A percentile compares a stretch with the other conserved stretches of the same genome.
These are phyloP conservation scores for Debaryomycetaceae sp. DNA, from an alignment of 1,139 yeast genomes.

Conservation along the genomic window DNA sequence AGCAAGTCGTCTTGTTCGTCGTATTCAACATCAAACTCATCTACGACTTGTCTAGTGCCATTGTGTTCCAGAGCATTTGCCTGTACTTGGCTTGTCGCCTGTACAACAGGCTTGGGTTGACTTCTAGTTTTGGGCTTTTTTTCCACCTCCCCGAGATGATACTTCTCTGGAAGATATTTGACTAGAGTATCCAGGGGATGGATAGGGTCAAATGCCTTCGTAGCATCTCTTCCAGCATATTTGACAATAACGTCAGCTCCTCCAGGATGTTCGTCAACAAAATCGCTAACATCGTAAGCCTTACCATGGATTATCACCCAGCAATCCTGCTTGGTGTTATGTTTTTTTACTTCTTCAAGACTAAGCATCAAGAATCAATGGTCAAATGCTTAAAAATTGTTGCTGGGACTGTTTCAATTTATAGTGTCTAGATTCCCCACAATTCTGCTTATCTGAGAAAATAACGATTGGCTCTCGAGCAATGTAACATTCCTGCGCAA, in stretches of 20 bases:
- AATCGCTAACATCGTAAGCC: slow-evolving; percentile 49
- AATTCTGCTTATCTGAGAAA: background rate
- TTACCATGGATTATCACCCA: slow-evolving; percentile 55
- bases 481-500: background rate
- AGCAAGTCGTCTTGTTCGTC: slow-evolving; percentile 35
- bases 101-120: slow-evolving; percentile 1
- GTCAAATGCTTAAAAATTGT: background rate
- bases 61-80: background rate
- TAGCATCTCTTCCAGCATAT: slow-evolving; percentile 59
- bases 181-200: slow-evolving; percentile 79
- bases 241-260: slow-evolving; percentile 50
- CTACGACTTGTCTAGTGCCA: slow-evolving; percentile 21
- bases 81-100: background rate
- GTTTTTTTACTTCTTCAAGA: slow-evolving; percentile 33
- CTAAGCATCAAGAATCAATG: slow-evolving; percentile 3
- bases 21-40: slow-evolving; percentile 45
- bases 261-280: slow-evolving; percentile 52
- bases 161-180: slow-evolving; percentile 33
- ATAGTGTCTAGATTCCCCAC: background rate
- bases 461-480: background rate
- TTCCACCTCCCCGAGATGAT: slow-evolving; percentile 30
- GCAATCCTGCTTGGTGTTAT: slow-evolving; percentile 41
- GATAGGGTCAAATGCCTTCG: slow-evolving; percentile 64
- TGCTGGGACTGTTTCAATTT: background rate
- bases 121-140: slow-evolving; percentile 1